phyloP scores from a whole-genome alignment of 1,284 basidiomycete species.

The Athelia psychrophila region DNA sequence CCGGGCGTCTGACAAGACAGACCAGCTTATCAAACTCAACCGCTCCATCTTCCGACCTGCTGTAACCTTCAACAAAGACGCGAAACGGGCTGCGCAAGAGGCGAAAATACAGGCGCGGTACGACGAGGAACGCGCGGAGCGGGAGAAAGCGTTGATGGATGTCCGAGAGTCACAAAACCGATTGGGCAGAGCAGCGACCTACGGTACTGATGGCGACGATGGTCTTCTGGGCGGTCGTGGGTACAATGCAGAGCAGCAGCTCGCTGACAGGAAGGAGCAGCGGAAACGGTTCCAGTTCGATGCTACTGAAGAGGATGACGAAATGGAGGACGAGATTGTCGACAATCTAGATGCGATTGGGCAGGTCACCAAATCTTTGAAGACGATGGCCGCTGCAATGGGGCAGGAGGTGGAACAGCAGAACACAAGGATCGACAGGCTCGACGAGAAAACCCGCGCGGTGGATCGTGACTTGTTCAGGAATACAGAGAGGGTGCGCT shows the following conservation, averaged over 20 bases:
- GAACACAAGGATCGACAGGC: slow-evolving; percentile 67
- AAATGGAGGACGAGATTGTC: slow-evolving; percentile 90
- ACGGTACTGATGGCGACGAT: slow-evolving; percentile 39
- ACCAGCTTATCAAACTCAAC: slow-evolving; percentile 93
- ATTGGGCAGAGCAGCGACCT: slow-evolving; percentile 73
- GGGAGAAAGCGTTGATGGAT: slow-evolving; percentile 84
- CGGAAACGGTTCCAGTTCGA: slow-evolving; percentile 93
- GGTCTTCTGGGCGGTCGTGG: slow-evolving; percentile 47
- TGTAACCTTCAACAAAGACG: slow-evolving; percentile 89
- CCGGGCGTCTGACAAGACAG: slow-evolving; percentile 93
- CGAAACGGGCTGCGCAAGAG: slow-evolving; percentile 89
- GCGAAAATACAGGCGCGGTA: slow-evolving; percentile 87
- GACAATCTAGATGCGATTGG: slow-evolving; percentile 90
- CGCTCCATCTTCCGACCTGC: slow-evolving; percentile 93
- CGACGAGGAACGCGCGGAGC: slow-evolving; percentile 84
- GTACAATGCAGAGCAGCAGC: slow-evolving; percentile 45
- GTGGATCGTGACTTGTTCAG: slow-evolving; percentile 63
- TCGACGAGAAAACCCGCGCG: slow-evolving; percentile 66
- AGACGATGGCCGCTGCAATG: slow-evolving; percentile 83
- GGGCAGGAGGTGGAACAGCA: slow-evolving; percentile 79
- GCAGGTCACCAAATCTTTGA: slow-evolving; percentile 79
- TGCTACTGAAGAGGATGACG: slow-evolving; percentile 93
- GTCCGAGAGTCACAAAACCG: slow-evolving; percentile 87
- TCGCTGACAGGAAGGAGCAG: slow-evolving; percentile 59
- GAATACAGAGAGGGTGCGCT: slow-evolving; percentile 69